A percentile compares a stretch with the other conserved stretches of the same genome.
These are phyloP conservation scores for Neurospora sp. DNA, from an alignment of 495 filamentous ascomycete genomes.

Conservation along the genomic window DNA sequence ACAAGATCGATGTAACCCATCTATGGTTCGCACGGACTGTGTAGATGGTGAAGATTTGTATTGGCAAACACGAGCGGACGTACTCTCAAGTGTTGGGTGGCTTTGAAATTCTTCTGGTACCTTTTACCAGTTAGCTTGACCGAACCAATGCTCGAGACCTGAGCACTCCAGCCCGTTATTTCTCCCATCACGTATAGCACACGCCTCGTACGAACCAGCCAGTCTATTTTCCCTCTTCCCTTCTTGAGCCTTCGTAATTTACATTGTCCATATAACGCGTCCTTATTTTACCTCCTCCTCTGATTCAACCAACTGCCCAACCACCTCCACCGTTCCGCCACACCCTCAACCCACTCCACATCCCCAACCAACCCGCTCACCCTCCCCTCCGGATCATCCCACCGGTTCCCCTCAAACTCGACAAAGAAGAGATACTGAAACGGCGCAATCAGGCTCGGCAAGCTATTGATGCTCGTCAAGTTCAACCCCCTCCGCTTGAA, in stretches of 20 bases:
- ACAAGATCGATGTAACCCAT: not conserved
- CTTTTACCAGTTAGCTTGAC: not conserved
- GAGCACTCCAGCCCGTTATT: not conserved
- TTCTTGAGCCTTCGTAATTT: not conserved
- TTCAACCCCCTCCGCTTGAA: slow-evolving; percentile 67
- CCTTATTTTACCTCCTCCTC: slow-evolving; percentile 9
- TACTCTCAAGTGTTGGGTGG: not conserved
- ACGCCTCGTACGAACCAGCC: not conserved
- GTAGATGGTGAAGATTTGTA: not conserved
- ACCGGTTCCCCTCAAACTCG: slow-evolving; percentile 60
- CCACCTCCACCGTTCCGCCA: slow-evolving; percentile 39
- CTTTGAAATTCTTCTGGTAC: not conserved
- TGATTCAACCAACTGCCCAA: slow-evolving; percentile 45
- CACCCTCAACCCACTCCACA: slow-evolving; percentile 25
- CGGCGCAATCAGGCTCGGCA: slow-evolving; percentile 61
- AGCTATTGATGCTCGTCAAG: slow-evolving; percentile 79
- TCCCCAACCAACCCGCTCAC: slow-evolving; percentile 41
- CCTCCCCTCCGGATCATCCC: slow-evolving; percentile 37
- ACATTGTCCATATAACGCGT: not conserved
- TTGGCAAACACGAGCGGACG: not conserved
- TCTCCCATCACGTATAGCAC: not conserved
- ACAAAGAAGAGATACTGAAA: slow-evolving; percentile 97
- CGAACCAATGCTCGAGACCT: not conserved
- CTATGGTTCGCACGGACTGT: not conserved
- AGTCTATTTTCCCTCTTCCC: not conserved